Base-by-base conservation (phyloP, 257 asterid species). In the Anisodus tanguticus region DNA sequence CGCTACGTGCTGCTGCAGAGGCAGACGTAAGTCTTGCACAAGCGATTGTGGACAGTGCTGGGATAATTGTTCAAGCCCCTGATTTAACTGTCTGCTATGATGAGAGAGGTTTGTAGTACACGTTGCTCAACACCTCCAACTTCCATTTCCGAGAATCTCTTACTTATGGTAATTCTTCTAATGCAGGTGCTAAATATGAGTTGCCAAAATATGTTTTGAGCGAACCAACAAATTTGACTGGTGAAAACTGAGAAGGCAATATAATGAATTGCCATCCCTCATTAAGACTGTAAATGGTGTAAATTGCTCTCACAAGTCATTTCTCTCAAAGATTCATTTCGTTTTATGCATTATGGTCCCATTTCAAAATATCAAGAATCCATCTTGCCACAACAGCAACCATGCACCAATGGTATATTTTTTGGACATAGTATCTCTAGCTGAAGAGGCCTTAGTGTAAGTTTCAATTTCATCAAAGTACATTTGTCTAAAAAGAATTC, bases 51-150 rank as follows among this genome's bases (percentile, higher is more conserved):
- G 91, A 91, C 74, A 88, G 93, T 83, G 97, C 97, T 9, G 97
- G 97, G 60, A 89, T 94, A 80, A 91, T 93, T 43, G 91, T 93
- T 82, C 97, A 94, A 76, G 91, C 83, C 69, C 87, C 94, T 54
- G 99, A 96, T 88, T 84, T 96, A 83, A 93, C 98, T 83, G 72
- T 92, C 85, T 96, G 98, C 93, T 94, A 93, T 10, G 99, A 96
- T 39, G 97, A 93, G 88, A 90, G 95, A 88, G 99, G 99, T 96
- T 58, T 35, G 83, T 86, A 43, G 6, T 19, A 51, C 35, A 43
- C 43, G 55, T 8, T 7, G 4, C 57, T 19, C 9, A 53, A 26
- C 15, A 77, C 64, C 22, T 53, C 45, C 64, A 53, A 53, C 55
- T 80, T 35, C 68, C 39, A 11, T 81, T 51, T 43, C 6, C 31